Conservation (phyloP, 148 eudicot species). For the Rhododendron ovatum region DNA sequence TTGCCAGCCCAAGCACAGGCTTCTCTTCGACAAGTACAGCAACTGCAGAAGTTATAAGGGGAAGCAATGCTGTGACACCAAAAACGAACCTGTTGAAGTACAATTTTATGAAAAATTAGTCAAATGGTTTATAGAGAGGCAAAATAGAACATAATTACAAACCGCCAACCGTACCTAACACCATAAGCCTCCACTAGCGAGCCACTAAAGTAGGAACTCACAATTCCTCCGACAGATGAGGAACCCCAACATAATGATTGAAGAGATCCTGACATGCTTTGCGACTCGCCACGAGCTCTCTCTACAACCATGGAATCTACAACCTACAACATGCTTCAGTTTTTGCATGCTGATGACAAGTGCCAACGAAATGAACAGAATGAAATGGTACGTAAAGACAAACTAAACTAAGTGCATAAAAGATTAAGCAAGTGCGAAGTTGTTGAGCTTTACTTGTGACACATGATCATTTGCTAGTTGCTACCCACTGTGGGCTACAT, state of each 20-base stretch:
- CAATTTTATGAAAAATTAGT: constrained; percentile 2
- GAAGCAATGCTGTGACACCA: constrained; percentile 93
- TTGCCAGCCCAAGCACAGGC: constrained; percentile 39
- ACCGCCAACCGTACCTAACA: constrained; percentile 58
- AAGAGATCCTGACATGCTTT: constrained; percentile 94
- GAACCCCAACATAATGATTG: constrained; percentile 99
- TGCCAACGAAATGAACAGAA: not conserved
- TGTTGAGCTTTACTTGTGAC: not conserved
- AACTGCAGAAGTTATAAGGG: constrained; percentile 90
- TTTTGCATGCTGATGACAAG: not conserved
- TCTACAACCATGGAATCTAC: constrained; percentile 99
- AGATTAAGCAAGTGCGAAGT: not conserved
- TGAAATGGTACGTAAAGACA: not conserved
- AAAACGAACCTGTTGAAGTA: constrained; percentile 81
- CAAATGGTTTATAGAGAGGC: not conserved
- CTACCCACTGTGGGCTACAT: not conserved
- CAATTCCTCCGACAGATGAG: constrained; percentile 90
- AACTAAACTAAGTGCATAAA: not conserved
- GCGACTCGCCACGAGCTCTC: constrained; percentile 99
- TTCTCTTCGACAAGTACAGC: constrained; percentile 86
- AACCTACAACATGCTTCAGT: constrained; percentile 67
- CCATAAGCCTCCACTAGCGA: constrained; percentile 96
- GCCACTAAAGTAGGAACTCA: constrained; percentile 98
- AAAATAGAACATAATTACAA: constrained; percentile 4
- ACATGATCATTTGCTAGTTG: not conserved